Base-by-base conservation (phyloP, 441 rosid genomes). In the Mallotus repandus region DNA sequence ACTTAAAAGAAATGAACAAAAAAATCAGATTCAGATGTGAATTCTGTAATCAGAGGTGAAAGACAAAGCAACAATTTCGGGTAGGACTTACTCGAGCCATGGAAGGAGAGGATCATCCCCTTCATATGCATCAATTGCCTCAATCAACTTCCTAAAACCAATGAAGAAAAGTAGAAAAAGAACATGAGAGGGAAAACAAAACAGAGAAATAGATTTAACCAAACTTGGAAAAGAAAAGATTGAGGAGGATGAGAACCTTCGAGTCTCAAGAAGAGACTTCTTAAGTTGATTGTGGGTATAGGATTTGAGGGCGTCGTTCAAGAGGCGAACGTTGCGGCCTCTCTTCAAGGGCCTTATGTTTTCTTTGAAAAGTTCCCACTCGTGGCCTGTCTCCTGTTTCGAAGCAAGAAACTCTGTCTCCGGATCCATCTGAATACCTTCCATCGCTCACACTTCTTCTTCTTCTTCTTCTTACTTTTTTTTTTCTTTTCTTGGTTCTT, bases 351-450 rank as follows among this genome's bases (percentile, higher is more conserved):
- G 97, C 73, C 95, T 80, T 3, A 93, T 91, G 75, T 96, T 93
- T 75, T 96, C 97, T 77, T 96, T 96, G 86, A 80, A 96, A 60
- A 87, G 84, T 79, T 95, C 98, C 99, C 99, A 95, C 76, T 95
- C 96, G 56, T 79, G 54, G 2, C 98, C 94, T 0, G 94, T 91
- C 81, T 89, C 89, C 72, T 84, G 83, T 62, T 85, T 89, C 11
- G 92, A 89, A 6, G 85, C 85, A 1, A 95, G 88, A 80, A 95
- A 95, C 83, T 82, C 87, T 18, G 92, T 55, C 82, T 94, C 99
- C 43, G 96, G 89, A 77, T 95, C 99, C 76, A 90, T 57, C 41
- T 48, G 63, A 3, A 75, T 59, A 54, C 80, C 82, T 32, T 81
- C 91, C 88, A 81, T 82, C 7, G 11, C 12, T 63, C 1, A n/a